A percentile compares a stretch with the other conserved stretches of the same genome.
Conservation (phyloP, 805 yeast genomes). For the Starmerella khaoyaiensis region DNA sequence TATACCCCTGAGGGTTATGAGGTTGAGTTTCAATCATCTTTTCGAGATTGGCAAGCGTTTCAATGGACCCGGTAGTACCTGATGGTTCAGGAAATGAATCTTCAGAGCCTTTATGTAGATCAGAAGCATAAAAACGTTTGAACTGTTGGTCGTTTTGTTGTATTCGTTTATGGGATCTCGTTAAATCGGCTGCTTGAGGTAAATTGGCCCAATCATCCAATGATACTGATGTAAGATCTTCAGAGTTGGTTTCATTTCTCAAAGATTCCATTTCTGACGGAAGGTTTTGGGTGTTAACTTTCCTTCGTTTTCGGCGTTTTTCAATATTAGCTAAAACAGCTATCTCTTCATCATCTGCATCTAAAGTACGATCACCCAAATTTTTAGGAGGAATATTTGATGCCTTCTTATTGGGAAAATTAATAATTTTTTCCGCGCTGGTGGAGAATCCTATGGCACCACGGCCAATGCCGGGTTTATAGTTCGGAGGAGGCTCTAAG, state of each 20-base stretch:
- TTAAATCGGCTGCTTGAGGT: slow-evolving; percentile 83
- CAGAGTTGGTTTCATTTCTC: slow-evolving; percentile 27
- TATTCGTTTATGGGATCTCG: slow-evolving; percentile 61
- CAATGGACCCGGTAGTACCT: slow-evolving; percentile 24
- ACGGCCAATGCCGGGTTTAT: slow-evolving; percentile 83
- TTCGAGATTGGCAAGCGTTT: slow-evolving; percentile 1
- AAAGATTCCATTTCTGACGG: slow-evolving; percentile 28
- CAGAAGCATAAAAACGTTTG: slow-evolving; percentile 57
- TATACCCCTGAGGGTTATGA: slow-evolving; percentile 63
- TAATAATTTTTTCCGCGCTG: neutral
- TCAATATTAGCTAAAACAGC: slow-evolving; percentile 13
- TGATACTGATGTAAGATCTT: slow-evolving; percentile 44
- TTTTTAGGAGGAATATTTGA: neutral
- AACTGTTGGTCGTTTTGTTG: slow-evolving; percentile 48
- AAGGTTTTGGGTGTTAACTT: neutral
- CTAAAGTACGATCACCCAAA: neutral
- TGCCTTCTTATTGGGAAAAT: slow-evolving; percentile 1
- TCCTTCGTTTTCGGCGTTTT: neutral
- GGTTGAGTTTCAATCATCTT: slow-evolving; percentile 58
- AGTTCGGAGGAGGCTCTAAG: slow-evolving; percentile 79
- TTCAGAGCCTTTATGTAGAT: slow-evolving; percentile 33
- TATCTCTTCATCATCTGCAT: slow-evolving; percentile 10
- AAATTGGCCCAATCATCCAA: slow-evolving; percentile 65
- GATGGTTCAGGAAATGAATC: no score
- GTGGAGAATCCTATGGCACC: slow-evolving; percentile 93